A percentile compares a stretch with the other conserved stretches of the same genome.
Evolutionary conservation across 2,329 filamentous ascomycete species (phyloP).

Genomic region (Curvularia lunata): DNA sequence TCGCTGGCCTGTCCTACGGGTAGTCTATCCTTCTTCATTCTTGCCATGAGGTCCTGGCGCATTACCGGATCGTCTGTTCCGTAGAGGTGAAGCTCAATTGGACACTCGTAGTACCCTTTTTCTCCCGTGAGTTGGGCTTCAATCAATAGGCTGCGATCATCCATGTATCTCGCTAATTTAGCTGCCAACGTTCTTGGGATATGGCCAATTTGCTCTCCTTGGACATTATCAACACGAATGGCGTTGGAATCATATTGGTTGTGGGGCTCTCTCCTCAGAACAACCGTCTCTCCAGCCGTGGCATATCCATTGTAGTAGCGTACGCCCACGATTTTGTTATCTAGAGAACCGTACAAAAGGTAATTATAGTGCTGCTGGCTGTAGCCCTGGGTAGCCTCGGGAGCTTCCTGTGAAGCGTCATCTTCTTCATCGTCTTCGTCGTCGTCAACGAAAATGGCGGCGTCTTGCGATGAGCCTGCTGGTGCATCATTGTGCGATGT

Average conservation of each 20-base stretch:
- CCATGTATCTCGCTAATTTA: slow-evolving; percentile 76
- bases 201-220: slow-evolving; percentile 78
- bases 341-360: slow-evolving; percentile 46
- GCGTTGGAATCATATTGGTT: slow-evolving; percentile 70
- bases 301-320: slow-evolving; percentile 49
- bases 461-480: slow-evolving; percentile 35
- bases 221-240: slow-evolving; percentile 78
- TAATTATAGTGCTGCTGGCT: slow-evolving; percentile 34
- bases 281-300: slow-evolving; percentile 44
- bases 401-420: slow-evolving; percentile 39
- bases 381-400: slow-evolving; percentile 34
- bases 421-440: slow-evolving; percentile 39
- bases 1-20: slow-evolving; percentile 52
- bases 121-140: slow-evolving; percentile 73
- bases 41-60: slow-evolving; percentile 62
- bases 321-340: slow-evolving; percentile 65
- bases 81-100: slow-evolving; percentile 71
- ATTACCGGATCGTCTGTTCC: slow-evolving; percentile 65
- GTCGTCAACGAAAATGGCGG: slow-evolving; percentile 35
- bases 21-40: slow-evolving; percentile 70
- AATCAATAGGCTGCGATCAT: slow-evolving; percentile 60
- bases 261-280: slow-evolving; percentile 64
- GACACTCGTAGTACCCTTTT: slow-evolving; percentile 74
- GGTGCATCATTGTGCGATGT: slow-evolving; percentile 17
- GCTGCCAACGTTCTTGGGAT: slow-evolving; percentile 69